These are phyloP conservation scores for Mycena crocata DNA, from an alignment of 768 basidiomycete genomes.

Conservation along the genomic window DNA sequence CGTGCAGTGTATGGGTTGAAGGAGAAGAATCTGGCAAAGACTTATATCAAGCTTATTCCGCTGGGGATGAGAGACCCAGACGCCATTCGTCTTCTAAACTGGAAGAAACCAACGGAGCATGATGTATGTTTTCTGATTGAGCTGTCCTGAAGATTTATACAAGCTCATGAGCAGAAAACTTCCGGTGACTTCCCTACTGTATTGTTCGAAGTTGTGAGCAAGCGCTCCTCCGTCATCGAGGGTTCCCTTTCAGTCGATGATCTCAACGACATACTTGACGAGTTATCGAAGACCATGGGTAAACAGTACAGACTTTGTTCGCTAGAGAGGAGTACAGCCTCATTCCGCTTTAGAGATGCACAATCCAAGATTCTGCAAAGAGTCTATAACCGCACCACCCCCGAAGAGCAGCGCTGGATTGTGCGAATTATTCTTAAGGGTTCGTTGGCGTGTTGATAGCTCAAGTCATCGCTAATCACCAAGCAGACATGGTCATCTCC, in stretches of 20 bases:
- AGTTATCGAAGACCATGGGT: slow-evolving; percentile 76
- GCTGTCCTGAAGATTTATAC: not conserved
- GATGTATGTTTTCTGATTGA: slow-evolving; percentile 56
- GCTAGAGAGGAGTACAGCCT: slow-evolving; percentile 11
- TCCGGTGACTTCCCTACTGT: slow-evolving; percentile 93
- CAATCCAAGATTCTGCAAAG: slow-evolving; percentile 83
- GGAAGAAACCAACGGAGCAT: slow-evolving; percentile 86
- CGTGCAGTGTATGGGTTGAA: slow-evolving; percentile 94
- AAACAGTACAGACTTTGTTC: slow-evolving; percentile 68
- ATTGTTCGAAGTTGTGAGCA: slow-evolving; percentile 86
- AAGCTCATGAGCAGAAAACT: slow-evolving; percentile 58
- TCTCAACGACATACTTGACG: slow-evolving; percentile 84
- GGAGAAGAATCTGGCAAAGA: slow-evolving; percentile 93
- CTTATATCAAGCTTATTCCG: slow-evolving; percentile 90
- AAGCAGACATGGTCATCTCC: slow-evolving; percentile 87
- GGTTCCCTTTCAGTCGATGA: slow-evolving; percentile 85
- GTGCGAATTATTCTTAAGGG: slow-evolving; percentile 97
- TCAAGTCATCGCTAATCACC: not conserved
- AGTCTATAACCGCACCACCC: slow-evolving; percentile 81
- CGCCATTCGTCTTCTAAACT: slow-evolving; percentile 84
- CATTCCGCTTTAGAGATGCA: slow-evolving; percentile 63
- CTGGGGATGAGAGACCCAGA: slow-evolving; percentile 84
- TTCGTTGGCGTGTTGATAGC: slow-evolving; percentile 39
- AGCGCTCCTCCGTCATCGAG: slow-evolving; percentile 83
- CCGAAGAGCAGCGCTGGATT: slow-evolving; percentile 95